phyloP scores from a whole-genome alignment of 2,329 filamentous ascomycete genomes.

The Cordyceps cicadae region DNA sequence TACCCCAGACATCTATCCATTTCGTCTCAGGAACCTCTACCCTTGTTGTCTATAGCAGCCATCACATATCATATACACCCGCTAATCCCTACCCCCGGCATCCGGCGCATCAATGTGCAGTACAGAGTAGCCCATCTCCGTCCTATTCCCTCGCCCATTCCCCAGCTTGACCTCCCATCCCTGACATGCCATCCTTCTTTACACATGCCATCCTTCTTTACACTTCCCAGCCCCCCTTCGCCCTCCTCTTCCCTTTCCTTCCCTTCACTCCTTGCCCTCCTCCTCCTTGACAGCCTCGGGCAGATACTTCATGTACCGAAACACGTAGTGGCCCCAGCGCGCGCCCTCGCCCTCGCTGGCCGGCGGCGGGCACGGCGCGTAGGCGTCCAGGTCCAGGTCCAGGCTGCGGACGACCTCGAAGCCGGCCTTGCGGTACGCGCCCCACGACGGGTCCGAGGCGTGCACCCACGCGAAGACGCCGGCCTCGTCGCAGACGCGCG shows the following conservation, averaged over 20 bases:
- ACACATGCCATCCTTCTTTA: too few relatives aligned
- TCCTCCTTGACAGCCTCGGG: neutral
- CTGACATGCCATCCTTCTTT: too few relatives aligned
- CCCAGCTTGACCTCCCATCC: neutral
- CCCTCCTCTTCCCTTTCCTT: too few relatives aligned
- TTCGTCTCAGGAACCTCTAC: too few relatives aligned
- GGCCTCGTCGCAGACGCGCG: slow-evolving; percentile 20
- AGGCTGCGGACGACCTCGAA: slow-evolving; percentile 23
- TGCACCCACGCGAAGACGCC: slow-evolving; percentile 27
- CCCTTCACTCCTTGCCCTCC: neutral
- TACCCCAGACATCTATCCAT: too few relatives aligned
- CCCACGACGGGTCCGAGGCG: slow-evolving; percentile 24
- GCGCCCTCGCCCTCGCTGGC: slow-evolving; percentile 16
- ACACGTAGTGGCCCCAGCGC: slow-evolving; percentile 27
- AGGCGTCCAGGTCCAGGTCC: slow-evolving; percentile 25
- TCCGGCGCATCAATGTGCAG: neutral
- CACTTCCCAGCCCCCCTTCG: too few relatives aligned
- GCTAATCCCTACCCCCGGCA: too few relatives aligned
- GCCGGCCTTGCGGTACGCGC: slow-evolving; percentile 23
- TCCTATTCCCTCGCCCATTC: neutral
- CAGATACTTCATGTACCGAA: slow-evolving; percentile 25
- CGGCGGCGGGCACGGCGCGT: slow-evolving; percentile 19
- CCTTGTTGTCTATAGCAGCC: too few relatives aligned
- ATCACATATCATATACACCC: neutral
- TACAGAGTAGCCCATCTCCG: neutral